phyloP scores from a whole-genome alignment of 2,329 filamentous ascomycete species.

The Paraconiothyrium sp. region DNA sequence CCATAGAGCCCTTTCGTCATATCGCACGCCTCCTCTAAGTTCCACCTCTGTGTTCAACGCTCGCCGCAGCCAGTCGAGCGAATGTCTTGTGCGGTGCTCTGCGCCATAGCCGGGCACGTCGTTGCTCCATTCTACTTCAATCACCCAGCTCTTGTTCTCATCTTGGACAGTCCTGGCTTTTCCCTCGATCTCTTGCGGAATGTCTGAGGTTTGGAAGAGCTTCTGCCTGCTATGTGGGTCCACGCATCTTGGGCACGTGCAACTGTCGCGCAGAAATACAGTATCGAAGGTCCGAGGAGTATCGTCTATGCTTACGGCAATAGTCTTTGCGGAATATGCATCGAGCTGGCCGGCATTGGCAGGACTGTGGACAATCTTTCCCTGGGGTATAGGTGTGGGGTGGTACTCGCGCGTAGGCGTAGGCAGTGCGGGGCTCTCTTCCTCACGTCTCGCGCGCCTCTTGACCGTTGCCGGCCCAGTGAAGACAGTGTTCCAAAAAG shows the following conservation, averaged over 20 bases:
- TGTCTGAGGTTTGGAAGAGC: constrained; percentile 71
- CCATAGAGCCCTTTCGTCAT: constrained; percentile 57
- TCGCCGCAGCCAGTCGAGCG: constrained; percentile 43
- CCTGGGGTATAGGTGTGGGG: constrained; percentile 15
- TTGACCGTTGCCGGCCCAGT: not conserved
- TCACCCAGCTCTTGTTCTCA: constrained; percentile 51
- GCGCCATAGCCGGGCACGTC: constrained; percentile 59
- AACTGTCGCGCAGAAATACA: constrained; percentile 65
- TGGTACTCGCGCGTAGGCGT: constrained; percentile 13
- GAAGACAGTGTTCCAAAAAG: constrained; percentile 15
- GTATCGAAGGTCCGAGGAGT: constrained; percentile 42
- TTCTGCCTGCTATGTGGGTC: constrained; percentile 70
- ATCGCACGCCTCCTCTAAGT: constrained; percentile 44
- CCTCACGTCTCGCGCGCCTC: constrained; percentile 14
- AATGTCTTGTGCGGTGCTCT: constrained; percentile 54
- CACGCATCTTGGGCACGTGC: constrained; percentile 65
- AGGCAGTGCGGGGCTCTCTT: constrained; percentile 15
- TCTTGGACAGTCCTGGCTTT: constrained; percentile 47
- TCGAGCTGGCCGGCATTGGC: constrained; percentile 30
- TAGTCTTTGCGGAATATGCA: constrained; percentile 37
- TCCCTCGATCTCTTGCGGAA: constrained; percentile 58
- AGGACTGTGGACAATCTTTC: constrained; percentile 26
- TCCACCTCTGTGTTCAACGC: constrained; percentile 44
- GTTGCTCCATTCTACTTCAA: constrained; percentile 70
- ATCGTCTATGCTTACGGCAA: constrained; percentile 46